Evolutionary conservation across 345 rosid species (phyloP), one percentile per base, ranked within the genome.

Genomic region (Dipteronia dyeriana): DNA sequence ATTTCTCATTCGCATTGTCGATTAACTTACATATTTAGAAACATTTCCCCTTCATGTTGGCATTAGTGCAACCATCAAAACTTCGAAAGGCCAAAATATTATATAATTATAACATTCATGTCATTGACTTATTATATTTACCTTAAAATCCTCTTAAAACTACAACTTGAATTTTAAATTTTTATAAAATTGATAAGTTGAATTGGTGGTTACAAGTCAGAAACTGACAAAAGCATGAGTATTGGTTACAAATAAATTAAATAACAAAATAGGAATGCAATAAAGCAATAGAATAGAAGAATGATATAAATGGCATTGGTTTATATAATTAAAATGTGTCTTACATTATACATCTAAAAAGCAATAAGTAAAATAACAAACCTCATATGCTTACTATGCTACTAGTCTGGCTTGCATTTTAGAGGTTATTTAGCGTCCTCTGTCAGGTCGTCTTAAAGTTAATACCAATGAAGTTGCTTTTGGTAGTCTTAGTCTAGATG

Each of bases 71-170:
- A 68, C 79, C 77, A 73, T 73, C 80, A 63, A 45, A 79, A 51
- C 54, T 65, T 51, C 39, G 43, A 59, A 65, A 70, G 80, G 83
- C 78, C 75, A 16, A 60, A 68, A 68, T 41, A 39, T 67, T 77
- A 66, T 41, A 41, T 38, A 49, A 63, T 38, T 34, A 25, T 53
- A 41, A 19, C n/a, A 82, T 77, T 95, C 98, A 97, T 95, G 87
- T 66, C 65, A 83, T 68, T 16, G 69, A 2, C 31, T 26, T 63
- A 72, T 45, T 69, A 59, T 3, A 43, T 69, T 60, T 38, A 38
- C 60, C 59, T 10, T 31, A 9, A 63, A 43, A 63, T 31, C 13
- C 57, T 47, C 49, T 63, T 38, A 47, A 43, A 26, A 43, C 64
- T 54, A 64, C 26, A 19, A 26, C n/a, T 8, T 13, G 10, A 64